phyloP scores from a whole-genome alignment of 768 basidiomycete genomes.

The Lactifluus volemus region DNA sequence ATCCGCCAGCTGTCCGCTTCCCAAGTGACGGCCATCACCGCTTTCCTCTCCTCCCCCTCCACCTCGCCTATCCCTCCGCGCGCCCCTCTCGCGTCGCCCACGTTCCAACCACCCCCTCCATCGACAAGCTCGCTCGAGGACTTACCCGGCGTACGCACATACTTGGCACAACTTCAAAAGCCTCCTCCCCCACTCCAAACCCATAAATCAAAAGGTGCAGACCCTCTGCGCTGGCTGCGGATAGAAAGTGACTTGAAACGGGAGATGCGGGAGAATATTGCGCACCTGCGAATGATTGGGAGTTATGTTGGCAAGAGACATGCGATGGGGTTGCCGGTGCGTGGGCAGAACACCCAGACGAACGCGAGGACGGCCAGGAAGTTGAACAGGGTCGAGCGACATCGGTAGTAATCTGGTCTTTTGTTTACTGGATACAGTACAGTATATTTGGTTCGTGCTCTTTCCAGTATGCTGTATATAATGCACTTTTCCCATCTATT shows the following conservation, averaged over 20 bases:
- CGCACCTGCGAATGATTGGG: slow-evolving; percentile 88
- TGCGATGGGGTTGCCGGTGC: slow-evolving; percentile 86
- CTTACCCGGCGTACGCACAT: slow-evolving; percentile 20
- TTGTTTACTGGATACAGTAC: background rate
- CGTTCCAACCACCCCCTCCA: slow-evolving; percentile 42
- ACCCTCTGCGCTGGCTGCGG: slow-evolving; percentile 65
- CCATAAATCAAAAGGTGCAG: slow-evolving; percentile 27
- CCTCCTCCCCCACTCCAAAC: slow-evolving; percentile 1
- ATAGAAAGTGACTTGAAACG: slow-evolving; percentile 84
- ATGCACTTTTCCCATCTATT: too few species aligned
- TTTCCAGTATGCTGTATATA: background rate
- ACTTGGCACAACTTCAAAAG: background rate
- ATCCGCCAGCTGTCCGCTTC: slow-evolving; percentile 75
- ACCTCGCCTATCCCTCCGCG: slow-evolving; percentile 60
- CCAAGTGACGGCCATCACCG: slow-evolving; percentile 87
- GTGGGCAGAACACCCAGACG: slow-evolving; percentile 87
- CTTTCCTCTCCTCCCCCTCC: slow-evolving; percentile 85
- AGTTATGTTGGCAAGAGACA: slow-evolving; percentile 90
- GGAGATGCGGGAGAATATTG: slow-evolving; percentile 83
- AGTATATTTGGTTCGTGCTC: background rate
- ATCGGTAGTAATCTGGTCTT: slow-evolving; percentile 24
- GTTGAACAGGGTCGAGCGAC: slow-evolving; percentile 78
- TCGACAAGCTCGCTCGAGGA: slow-evolving; percentile 27
- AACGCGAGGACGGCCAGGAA: slow-evolving; percentile 88
- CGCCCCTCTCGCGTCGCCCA: slow-evolving; percentile 53